Evolutionary conservation across 805 yeast genomes (phyloP).

Genomic region (Pichia pseudocactophila): DNA sequence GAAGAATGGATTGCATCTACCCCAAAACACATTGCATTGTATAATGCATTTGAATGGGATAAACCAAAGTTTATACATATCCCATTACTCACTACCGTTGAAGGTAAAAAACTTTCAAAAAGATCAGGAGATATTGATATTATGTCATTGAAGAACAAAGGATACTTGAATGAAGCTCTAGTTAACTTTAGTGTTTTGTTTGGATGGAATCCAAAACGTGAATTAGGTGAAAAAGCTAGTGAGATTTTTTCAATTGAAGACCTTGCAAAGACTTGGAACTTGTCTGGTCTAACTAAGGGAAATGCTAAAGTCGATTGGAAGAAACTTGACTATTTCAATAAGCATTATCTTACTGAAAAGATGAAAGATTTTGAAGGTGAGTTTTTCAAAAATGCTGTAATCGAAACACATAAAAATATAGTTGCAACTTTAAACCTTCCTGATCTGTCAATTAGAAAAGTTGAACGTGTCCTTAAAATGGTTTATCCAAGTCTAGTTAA

Average conservation of each 20-base stretch:
- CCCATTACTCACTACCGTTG: slow-evolving; percentile 70
- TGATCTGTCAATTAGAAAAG: slow-evolving; percentile 23
- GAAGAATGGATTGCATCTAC: slow-evolving; percentile 98
- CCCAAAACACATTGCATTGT: slow-evolving; percentile 85
- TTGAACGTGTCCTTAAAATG: slow-evolving; percentile 32
- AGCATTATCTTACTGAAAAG: slow-evolving; percentile 45
- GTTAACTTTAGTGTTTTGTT: slow-evolving; percentile 80
- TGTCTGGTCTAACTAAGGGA: slow-evolving; percentile 79
- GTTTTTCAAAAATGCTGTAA: slow-evolving; percentile 30
- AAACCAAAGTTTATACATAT: slow-evolving; percentile 83
- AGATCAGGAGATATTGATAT: slow-evolving; percentile 79
- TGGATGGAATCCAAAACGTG: slow-evolving; percentile 88
- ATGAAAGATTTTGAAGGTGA: slow-evolving; percentile 29
- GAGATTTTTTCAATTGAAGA: slow-evolving; percentile 48
- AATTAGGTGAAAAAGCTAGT: slow-evolving; percentile 35
- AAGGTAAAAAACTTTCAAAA: slow-evolving; percentile 75
- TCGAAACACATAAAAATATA: slow-evolving; percentile 15
- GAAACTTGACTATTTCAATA: slow-evolving; percentile 72
- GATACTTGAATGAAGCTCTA: slow-evolving; percentile 79
- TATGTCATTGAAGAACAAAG: slow-evolving; percentile 43
- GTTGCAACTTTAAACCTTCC: slow-evolving; percentile 5
- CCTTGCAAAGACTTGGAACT: slow-evolving; percentile 45
- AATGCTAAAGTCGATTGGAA: slow-evolving; percentile 83
- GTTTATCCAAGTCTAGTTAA: slow-evolving; percentile 45
- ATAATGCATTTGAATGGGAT: slow-evolving; percentile 77